Evolutionary conservation across 805 yeast species (phyloP), one percentile per base, ranked within the genome.

Genomic region (Hanseniaspora lindneri): DNA sequence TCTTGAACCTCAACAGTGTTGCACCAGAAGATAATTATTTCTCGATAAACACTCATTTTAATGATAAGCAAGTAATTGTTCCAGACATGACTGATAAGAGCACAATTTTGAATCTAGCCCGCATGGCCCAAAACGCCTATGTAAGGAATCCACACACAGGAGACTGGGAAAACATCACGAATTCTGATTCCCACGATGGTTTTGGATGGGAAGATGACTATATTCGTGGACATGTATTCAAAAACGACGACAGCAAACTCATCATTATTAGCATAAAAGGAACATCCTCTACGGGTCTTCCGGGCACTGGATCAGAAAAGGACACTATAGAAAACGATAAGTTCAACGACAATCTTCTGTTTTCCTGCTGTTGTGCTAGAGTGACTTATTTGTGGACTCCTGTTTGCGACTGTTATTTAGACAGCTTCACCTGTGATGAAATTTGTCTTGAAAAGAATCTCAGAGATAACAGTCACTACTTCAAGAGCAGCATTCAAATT

Each of bases 301-400:
- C 75, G 1, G 94, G 85, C 19, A 81, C 96, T 0, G 82, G 84
- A 0, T 76, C 74, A 2, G 79, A 77, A 51, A 95, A 85, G 13
- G 95, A 82, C 44, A 89, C 97, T 0, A 80, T 83, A 0, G 76
- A 72, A 0, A 79, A 76, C 51, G 98, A 92, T 61, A 86, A 84
- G 62, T 63, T 72, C 25, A 92, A 89, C 61, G 97, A 92, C 61
- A 92, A 92, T 58, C 60, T 89, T 50, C 65, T 92, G 30, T 92
- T 92, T 61, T 83, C 94, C 10, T 92, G 98, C 63, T 92, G 98
- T 62, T 92, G 98, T 66, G 97, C 95, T 0, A 72, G 96, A 33
- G 81, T 89, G 1, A 76, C 92, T 33, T 87, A 86, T 54, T 65
- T 85, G 64, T 92, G 97, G 98, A 77, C 81, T 7, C 83, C 96